Evolutionary conservation across 2,329 filamentous ascomycete species (phyloP), one percentile per base, ranked within the genome.

Genomic region (Diplodia seriata): DNA sequence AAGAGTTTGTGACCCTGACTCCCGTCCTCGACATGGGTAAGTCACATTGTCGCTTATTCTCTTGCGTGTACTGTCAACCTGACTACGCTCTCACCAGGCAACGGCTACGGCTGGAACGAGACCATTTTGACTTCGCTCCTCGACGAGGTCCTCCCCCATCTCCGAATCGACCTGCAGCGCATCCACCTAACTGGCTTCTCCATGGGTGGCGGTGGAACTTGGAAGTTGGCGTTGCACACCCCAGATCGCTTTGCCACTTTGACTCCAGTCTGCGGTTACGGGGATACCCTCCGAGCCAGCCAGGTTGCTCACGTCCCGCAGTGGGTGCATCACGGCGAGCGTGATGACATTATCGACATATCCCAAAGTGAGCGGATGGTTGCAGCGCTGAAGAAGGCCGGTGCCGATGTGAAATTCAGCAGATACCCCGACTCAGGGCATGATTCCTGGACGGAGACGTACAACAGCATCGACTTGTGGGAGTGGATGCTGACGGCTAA

Each of bases 201-300:
- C 43, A 71, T 71, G 70, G 70, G 70, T 47, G 70, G 70, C 23
- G 67, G 64, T 49, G 70, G 69, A 9, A 70, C 68, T 3, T 71
- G 70, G 70, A 40, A 29, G 2, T 33, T 70, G 12, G 70, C 43
- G 4, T 12, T 71, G 14, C 63, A 69, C 47, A 66, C 55, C 4
- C 70, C 70, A 8, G 38, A 61, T 14, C 67, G 69, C n/a, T 71
- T 71, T 53, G 70, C 70, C 14, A 65, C 57, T 4, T 55, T 71
- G 31, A 40, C 56, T 23, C 70, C 69, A 8, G 49, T 71, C n/a
- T 71, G 70, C 49, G 70, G 69, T 18, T 63, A 68, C 23, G 70
- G 69, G 12, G 70, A 70, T 29, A 40, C 40, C 8, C 20, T 62
- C 12, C 31, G 53, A 20, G 70, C 61, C 33, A 50, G 36, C 14